phyloP scores from a whole-genome alignment of 2,329 filamentous ascomycete genomes.

The Tolypocladium sp. region DNA sequence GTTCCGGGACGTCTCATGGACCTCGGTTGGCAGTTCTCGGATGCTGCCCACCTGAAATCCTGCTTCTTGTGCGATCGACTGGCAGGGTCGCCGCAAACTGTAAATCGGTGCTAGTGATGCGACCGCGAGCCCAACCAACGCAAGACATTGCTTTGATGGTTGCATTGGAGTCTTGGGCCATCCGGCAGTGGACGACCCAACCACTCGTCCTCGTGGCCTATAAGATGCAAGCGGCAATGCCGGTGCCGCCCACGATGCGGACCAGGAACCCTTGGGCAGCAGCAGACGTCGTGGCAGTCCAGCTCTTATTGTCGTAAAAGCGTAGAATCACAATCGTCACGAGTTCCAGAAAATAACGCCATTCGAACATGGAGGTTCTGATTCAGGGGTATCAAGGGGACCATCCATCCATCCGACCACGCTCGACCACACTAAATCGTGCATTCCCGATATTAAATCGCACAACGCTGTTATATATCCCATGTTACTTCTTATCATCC shows the following conservation, averaged over 20 bases:
- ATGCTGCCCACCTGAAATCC: no score
- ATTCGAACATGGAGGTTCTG: neutral
- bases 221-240: neutral
- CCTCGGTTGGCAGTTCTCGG: no score
- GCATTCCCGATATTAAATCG: no score
- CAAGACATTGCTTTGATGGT: neutral
- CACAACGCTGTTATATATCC: neutral
- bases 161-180: neutral
- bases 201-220: neutral
- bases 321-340: neutral
- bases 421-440: neutral
- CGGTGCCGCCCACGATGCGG: neutral
- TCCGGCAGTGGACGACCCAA: neutral
- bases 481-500: neutral
- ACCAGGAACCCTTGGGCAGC: neutral
- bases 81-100: no score
- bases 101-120: neutral
- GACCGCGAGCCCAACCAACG: neutral
- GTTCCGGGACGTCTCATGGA: no score
- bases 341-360: neutral
- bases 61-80: no score
- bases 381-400: neutral
- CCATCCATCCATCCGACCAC: neutral
- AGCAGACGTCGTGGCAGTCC: neutral
- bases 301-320: no score